Conservation (phyloP, 306 rosid genomes). For the Prinsepia uniflora region DNA sequence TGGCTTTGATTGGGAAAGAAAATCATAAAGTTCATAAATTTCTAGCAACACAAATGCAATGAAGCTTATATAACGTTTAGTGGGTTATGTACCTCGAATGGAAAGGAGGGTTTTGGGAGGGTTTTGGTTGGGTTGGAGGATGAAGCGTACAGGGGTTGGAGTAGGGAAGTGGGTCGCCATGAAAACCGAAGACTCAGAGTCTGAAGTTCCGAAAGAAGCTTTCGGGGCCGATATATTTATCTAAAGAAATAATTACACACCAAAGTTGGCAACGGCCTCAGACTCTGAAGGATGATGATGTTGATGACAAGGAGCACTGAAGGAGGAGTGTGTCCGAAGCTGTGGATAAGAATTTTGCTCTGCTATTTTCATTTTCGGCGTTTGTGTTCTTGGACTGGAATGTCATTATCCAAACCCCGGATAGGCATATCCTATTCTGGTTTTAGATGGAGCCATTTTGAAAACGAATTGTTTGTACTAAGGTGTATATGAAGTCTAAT, state of each 20-base stretch:
- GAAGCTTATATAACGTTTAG: not conserved
- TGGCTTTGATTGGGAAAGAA: not conserved
- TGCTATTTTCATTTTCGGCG: not conserved
- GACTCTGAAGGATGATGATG: not conserved
- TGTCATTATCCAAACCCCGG: slow-evolving; percentile 4
- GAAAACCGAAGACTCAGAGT: slow-evolving; percentile 16
- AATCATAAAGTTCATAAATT: not conserved
- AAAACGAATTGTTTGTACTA: too few relatives aligned
- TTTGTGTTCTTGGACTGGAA: not conserved
- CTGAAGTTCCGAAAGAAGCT: not conserved
- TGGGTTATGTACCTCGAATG: slow-evolving; percentile 33
- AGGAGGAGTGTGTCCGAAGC: not conserved
- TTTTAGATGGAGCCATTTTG: not conserved
- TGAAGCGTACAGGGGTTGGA: slow-evolving; percentile 44
- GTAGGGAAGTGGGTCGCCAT: slow-evolving; percentile 73
- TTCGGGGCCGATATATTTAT: not conserved
- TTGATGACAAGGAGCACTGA: not conserved
- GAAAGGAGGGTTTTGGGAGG: slow-evolving; percentile 38
- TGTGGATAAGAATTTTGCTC: slow-evolving; percentile 9
- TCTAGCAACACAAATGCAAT: not conserved
- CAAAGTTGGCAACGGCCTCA: not conserved
- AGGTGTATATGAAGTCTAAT: too few relatives aligned
- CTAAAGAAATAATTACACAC: not conserved
- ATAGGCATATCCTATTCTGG: not conserved
- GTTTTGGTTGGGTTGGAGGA: slow-evolving; percentile 41